phyloP scores from a whole-genome alignment of 768 basidiomycete species.

The Kondoa malvinella region DNA sequence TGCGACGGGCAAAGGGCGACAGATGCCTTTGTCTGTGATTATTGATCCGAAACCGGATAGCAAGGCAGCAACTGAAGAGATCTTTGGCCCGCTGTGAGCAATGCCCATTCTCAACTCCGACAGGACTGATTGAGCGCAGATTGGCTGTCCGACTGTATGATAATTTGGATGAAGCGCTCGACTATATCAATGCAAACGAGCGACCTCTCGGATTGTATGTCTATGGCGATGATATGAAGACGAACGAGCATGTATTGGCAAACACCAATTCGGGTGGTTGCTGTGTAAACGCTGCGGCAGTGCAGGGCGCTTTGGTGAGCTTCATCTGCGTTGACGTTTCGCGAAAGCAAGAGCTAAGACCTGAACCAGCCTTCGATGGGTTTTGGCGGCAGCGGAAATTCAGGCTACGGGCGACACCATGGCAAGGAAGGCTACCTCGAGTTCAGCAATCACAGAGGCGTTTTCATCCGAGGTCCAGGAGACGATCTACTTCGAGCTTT shows the following conservation, averaged over 20 bases:
- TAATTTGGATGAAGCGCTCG: not conserved
- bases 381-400: slow-evolving; percentile 2
- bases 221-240: not conserved
- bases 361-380: not conserved
- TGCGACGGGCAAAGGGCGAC: not conserved
- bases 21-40: slow-evolving; percentile 2
- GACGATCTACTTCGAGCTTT: not conserved
- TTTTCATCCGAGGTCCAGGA: not conserved
- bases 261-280: slow-evolving; percentile 9
- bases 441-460: slow-evolving; percentile 3
- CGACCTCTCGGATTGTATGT: slow-evolving; percentile 4
- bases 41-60: not conserved
- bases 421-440: slow-evolving; percentile 1
- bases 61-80: slow-evolving; percentile 1
- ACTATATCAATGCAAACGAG: not conserved
- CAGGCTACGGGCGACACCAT: slow-evolving; percentile 1
- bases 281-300: no score
- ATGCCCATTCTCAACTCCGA: no score
- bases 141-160: slow-evolving; percentile 1
- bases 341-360: not conserved
- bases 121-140: no score
- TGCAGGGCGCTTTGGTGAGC: no score
- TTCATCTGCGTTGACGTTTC: not conserved
- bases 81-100: not conserved
- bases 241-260: not conserved